Evolutionary conservation across 2,329 filamentous ascomycete species (phyloP).

Genomic region (Taxawa tesnikishii): DNA sequence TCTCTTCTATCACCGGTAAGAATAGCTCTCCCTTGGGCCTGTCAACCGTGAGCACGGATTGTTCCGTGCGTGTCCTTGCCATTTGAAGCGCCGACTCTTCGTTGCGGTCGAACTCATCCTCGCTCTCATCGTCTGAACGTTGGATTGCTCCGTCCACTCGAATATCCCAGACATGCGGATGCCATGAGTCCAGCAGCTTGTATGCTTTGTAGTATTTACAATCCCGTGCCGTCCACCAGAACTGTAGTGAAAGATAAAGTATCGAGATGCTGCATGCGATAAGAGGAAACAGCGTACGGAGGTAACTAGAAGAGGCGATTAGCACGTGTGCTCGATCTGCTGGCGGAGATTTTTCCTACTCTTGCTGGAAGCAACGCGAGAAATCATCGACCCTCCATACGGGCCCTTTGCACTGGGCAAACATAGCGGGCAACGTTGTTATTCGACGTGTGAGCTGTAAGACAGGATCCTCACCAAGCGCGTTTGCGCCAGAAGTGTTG

Average conservation of each 20-base stretch:
- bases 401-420: constrained; percentile 43
- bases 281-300: constrained; percentile 70
- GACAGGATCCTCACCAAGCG: too few species aligned
- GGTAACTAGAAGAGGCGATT: constrained; percentile 44
- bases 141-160: constrained; percentile 13
- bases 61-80: constrained; percentile 37
- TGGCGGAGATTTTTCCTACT: constrained; percentile 40
- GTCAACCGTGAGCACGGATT: constrained; percentile 54
- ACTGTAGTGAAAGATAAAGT: constrained; percentile 49
- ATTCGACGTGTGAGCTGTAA: too few species aligned
- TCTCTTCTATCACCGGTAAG: constrained; percentile 60
- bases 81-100: constrained; percentile 42
- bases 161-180: constrained; percentile 23
- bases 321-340: constrained; percentile 6
- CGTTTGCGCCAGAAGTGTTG: too few species aligned
- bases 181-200: constrained; percentile 37
- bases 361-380: constrained; percentile 48
- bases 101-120: constrained; percentile 47
- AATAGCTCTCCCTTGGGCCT: constrained; percentile 61
- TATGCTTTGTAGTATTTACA: constrained; percentile 47
- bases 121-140: constrained; percentile 24
- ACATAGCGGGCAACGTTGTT: constrained; percentile 27
- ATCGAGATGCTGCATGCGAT: constrained; percentile 59
- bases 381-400: constrained; percentile 52
- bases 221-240: constrained; percentile 40